Evolutionary conservation across 305 asterid species (phyloP).

Genomic region (Salvia sclarea): DNA sequence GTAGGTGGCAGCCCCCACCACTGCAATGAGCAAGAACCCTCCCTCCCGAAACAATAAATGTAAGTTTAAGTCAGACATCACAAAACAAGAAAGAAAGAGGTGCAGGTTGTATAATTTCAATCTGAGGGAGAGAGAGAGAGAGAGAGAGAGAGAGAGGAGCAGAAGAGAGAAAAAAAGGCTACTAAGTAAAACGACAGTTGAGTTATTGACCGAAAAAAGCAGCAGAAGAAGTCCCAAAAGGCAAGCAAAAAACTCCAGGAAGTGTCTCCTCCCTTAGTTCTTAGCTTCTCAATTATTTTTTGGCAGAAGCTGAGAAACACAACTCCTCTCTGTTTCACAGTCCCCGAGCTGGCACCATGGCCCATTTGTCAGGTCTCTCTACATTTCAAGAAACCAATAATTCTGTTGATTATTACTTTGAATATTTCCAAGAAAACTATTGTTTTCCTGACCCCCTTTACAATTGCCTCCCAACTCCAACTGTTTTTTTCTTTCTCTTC

Average conservation of each 20-base stretch:
- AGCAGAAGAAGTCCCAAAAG: slow-evolving; percentile 22
- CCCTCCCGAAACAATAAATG: neutral
- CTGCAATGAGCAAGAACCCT: slow-evolving; percentile 1
- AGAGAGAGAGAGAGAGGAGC: neutral
- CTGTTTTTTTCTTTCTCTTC: neutral
- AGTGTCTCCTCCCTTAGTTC: slow-evolving; percentile 9
- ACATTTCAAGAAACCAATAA: slow-evolving; percentile 31
- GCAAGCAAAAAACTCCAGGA: slow-evolving; percentile 19
- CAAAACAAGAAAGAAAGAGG: neutral
- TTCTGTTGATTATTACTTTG: neutral
- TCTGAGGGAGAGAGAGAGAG: neutral
- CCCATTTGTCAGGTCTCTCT: slow-evolving; percentile 46
- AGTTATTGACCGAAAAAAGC: slow-evolving; percentile 13
- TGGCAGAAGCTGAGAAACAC: slow-evolving; percentile 7
- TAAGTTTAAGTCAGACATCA: neutral
- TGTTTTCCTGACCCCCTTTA: neutral
- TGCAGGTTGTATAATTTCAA: neutral
- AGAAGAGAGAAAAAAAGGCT: neutral
- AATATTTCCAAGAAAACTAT: neutral
- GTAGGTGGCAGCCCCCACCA: slow-evolving; percentile 8
- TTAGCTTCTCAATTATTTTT: slow-evolving; percentile 30
- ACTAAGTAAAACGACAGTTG: slow-evolving; percentile 30
- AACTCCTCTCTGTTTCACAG: slow-evolving; percentile 23
- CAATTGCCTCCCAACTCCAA: neutral
- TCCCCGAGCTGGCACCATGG: slow-evolving; percentile 41